A percentile compares a stretch with the other conserved stretches of the same genome.
phyloP scores from a whole-genome alignment of 495 filamentous ascomycete species.

The Trypethelium eluteriae region DNA sequence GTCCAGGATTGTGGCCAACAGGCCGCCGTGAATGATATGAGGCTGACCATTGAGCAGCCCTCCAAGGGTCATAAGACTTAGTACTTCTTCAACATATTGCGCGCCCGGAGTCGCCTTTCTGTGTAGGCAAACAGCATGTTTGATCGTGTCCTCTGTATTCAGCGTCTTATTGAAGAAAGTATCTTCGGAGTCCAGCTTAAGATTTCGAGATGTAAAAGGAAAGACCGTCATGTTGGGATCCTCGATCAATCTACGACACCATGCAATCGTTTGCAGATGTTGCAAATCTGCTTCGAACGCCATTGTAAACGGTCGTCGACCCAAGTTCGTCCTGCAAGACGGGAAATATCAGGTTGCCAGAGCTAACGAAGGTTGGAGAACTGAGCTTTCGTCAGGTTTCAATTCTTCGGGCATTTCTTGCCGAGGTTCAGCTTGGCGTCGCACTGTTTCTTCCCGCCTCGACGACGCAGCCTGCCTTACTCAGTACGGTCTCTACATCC shows the following conservation, averaged over 20 bases:
- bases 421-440: background rate
- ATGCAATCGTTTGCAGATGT: background rate
- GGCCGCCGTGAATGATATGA: slow-evolving; percentile 53
- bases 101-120: slow-evolving; percentile 26
- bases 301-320: background rate
- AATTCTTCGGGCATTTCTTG: background rate
- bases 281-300: background rate
- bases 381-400: too few species aligned
- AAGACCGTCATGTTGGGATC: background rate
- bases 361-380: background rate
- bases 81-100: slow-evolving; percentile 38
- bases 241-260: slow-evolving; percentile 6
- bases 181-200: slow-evolving; percentile 45
- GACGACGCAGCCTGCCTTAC: too few species aligned
- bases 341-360: background rate
- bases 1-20: slow-evolving; percentile 53
- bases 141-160: slow-evolving; percentile 45
- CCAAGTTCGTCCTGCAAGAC: background rate
- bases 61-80: slow-evolving; percentile 46
- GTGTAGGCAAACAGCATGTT: slow-evolving; percentile 43
- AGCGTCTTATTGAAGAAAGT: slow-evolving; percentile 50
- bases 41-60: slow-evolving; percentile 50
- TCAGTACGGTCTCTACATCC: too few species aligned
- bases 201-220: slow-evolving; percentile 31
- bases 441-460: too few species aligned